A percentile compares a stretch with the other conserved stretches of the same genome.
phyloP scores from a whole-genome alignment of 2,329 filamentous ascomycete genomes.

The Aspergillus niger region DNA sequence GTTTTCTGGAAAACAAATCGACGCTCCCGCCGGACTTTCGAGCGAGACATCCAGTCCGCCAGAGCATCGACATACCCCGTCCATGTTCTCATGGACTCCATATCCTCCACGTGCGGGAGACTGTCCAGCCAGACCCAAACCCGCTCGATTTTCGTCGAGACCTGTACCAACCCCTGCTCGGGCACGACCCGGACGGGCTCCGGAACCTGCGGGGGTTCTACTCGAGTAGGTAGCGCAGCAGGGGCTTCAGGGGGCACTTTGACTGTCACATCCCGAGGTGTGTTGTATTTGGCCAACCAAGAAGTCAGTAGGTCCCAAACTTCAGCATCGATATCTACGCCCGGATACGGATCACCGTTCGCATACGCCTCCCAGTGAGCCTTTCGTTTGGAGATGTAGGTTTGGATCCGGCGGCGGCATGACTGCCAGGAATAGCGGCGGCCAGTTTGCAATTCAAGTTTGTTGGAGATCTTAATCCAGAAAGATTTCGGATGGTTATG shows the following conservation, averaged over 20 bases:
- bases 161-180: slow-evolving; percentile 10
- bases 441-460: slow-evolving; percentile 18
- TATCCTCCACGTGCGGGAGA: slow-evolving; percentile 13
- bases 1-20: not conserved
- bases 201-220: not conserved
- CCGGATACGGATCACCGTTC: slow-evolving; percentile 5
- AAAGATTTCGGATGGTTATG: slow-evolving; percentile 22
- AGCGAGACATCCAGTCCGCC: not conserved
- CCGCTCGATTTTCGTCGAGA: slow-evolving; percentile 11
- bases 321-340: slow-evolving; percentile 9
- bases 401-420: slow-evolving; percentile 28
- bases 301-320: slow-evolving; percentile 13
- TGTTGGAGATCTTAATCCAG: slow-evolving; percentile 24
- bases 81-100: slow-evolving; percentile 11
- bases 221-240: not conserved
- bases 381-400: slow-evolving; percentile 19
- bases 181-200: not conserved
- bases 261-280: not conserved
- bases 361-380: slow-evolving; percentile 12
- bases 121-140: slow-evolving; percentile 15
- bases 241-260: not conserved
- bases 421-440: slow-evolving; percentile 34
- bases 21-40: not conserved
- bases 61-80: not conserved
- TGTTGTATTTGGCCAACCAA: slow-evolving; percentile 16